Base-by-base conservation (phyloP, 768 basidiomycete genomes). In the Boletus reticuloceps region DNA sequence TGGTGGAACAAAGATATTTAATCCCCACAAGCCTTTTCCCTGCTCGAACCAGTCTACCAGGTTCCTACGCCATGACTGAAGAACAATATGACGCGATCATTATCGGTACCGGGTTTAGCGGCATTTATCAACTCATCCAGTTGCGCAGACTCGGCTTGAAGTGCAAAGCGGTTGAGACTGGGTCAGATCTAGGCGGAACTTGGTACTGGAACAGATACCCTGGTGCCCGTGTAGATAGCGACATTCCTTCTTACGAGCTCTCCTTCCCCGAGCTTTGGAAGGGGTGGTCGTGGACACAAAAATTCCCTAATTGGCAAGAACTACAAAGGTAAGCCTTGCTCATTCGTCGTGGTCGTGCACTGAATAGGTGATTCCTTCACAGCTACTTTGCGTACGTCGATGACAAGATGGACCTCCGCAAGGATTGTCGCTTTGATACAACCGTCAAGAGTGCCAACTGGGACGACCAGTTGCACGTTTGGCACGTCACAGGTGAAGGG, bases 151-250 rank as follows among this genome's bases (percentile, higher is more conserved):
- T 60, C 12, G 49, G 59, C 8, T 45, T 59, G 42, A 48, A 31
- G 5, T 54, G 58, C 51, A 53, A 36, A 6, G 2, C 50, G 10
- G 11, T 59, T 7, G 56, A 59, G 19, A 11, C 47, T 2, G 58
- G 42, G 14, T 59, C 58, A 8, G 57, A 50, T 13, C 22, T 59
- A 4, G 58, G 58, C 5, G 57, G 58, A 9, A 29, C 34, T 1
- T 59, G 58, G 58, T 19, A 59, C 17, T 59, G 58, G 57, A 59
- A 59, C 44, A 53, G 39, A 38, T 59, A 59, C 44, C 57, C 58
- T 16, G 57, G 58, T 19, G 58, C 51, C 1, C 57, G 57, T 12
- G 58, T 54, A 2, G 58, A 59, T 31, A 59, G 51, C 1, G 46
- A 53, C 20, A 14, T 59, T 20, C 58, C 58, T 16, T 10, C 20